Base-by-base conservation (phyloP, 1,139 yeast genomes). In the Candida tropicalis region DNA sequence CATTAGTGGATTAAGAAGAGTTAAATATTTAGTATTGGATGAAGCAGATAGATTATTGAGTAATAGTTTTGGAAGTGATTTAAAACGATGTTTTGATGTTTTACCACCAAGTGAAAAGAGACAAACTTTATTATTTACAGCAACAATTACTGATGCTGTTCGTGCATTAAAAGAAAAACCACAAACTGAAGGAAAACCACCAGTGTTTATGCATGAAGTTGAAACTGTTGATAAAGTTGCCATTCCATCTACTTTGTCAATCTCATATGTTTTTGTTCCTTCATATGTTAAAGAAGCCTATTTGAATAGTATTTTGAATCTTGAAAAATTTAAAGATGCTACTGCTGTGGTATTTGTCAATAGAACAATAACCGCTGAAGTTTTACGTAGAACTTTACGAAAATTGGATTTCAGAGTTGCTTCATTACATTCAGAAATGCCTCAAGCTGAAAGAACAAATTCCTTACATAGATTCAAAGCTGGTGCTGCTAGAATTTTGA, bases 31-130 rank as follows among this genome's bases (percentile, higher is more conserved):
- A 49, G 99, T 93, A 1, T 72, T 93, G 9, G 99, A 93, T 73
- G 99, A 93, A 69, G 99, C 99, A 1, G 99, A 93, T 73, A 75
- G 97, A 50, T 66, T 93, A 32, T 75, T 93, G 53, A 88, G 93
- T 44, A 82, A 84, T 44, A 86, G 95, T 45, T 90, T 93, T 65
- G 85, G 93, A 2, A 77, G 81, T 38, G 97, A 91, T 63, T 70
- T 93, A 48, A 78, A 79, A 43, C 70, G 81, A 35, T 89, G 97
- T 56, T 78, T 93, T 57, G 68, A 74, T 10, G 78, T 82, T 0
- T 65, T 95, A 29, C 97, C 99, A 0, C 65, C 78, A 1, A 71
- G 95, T 2, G 77, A 74, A 3, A 72, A 79, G 44, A 78, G 99
- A 55, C 98, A 91, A 62, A 93, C 97, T 0, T 68, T 91, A 39